Evolutionary conservation across 169 alveolate genomes (phyloP).

Genomic region (Perkinsus marinus): DNA sequence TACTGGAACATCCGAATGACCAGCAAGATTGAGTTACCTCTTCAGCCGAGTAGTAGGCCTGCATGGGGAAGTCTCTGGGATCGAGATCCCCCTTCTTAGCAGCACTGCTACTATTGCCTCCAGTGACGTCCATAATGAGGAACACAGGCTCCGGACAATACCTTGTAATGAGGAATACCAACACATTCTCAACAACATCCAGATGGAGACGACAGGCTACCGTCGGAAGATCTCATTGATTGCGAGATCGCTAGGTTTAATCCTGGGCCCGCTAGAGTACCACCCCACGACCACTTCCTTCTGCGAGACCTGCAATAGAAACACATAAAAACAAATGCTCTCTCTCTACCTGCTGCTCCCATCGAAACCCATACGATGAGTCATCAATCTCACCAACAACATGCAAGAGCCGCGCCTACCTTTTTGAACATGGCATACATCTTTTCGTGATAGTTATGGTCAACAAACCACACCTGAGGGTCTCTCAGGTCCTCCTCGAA

Average conservation of each 20-base stretch:
- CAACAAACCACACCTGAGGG: slow-evolving; percentile 93
- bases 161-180: slow-evolving; percentile 6
- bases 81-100: background rate
- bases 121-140: slow-evolving; percentile 64
- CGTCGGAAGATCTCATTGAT: slow-evolving; percentile 81
- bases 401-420: slow-evolving; percentile 27
- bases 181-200: slow-evolving; percentile 12
- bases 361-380: too few relatives aligned
- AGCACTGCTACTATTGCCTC: background rate
- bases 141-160: slow-evolving; percentile 86
- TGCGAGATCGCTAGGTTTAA: slow-evolving; percentile 88
- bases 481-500: slow-evolving; percentile 98
- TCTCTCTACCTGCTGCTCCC: too few relatives aligned
- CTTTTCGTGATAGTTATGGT: slow-evolving; percentile 90
- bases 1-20: too few relatives aligned
- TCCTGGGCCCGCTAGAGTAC: slow-evolving; percentile 96
- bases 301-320: slow-evolving; percentile 16
- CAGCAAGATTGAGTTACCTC: background rate
- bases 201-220: background rate
- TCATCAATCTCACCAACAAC: background rate
- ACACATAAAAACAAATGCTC: background rate
- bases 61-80: background rate
- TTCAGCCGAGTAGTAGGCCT: background rate
- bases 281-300: slow-evolving; percentile 95
- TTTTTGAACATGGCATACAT: slow-evolving; percentile 91